These are phyloP conservation scores for Penicillium sp. DNA, from an alignment of 2,329 filamentous ascomycete genomes.

Conservation along the genomic window DNA sequence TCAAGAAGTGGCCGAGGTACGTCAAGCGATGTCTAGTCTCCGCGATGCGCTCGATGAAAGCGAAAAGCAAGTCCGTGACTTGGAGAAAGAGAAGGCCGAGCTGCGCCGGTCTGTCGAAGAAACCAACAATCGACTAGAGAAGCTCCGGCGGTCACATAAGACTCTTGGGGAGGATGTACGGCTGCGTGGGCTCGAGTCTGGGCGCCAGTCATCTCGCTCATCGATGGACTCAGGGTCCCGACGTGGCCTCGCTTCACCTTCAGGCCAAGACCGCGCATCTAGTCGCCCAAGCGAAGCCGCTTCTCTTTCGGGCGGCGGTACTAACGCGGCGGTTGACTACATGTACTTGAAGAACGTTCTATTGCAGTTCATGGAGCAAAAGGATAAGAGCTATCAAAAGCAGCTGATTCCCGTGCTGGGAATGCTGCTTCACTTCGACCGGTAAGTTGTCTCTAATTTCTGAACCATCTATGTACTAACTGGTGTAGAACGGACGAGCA, in stretches of 20 bases:
- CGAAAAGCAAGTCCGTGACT: slow-evolving; percentile 74
- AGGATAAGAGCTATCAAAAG: slow-evolving; percentile 62
- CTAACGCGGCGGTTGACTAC: slow-evolving; percentile 47
- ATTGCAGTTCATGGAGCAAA: slow-evolving; percentile 60
- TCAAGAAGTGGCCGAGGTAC: slow-evolving; percentile 69
- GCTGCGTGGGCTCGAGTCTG: slow-evolving; percentile 39
- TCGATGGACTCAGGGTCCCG: slow-evolving; percentile 52
- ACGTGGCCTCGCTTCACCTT: slow-evolving; percentile 46
- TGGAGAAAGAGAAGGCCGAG: slow-evolving; percentile 75
- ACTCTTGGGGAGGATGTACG: slow-evolving; percentile 55
- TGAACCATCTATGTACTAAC: slow-evolving; percentile 10
- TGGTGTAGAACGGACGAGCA: slow-evolving; percentile 64
- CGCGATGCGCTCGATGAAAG: slow-evolving; percentile 77
- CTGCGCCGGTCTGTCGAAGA: slow-evolving; percentile 73
- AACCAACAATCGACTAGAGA: slow-evolving; percentile 68
- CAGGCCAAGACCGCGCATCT: slow-evolving; percentile 35
- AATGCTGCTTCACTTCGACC: slow-evolving; percentile 61
- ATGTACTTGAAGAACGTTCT: slow-evolving; percentile 63
- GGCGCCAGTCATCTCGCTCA: slow-evolving; percentile 50
- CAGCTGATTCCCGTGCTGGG: slow-evolving; percentile 61
- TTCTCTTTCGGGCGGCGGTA: slow-evolving; percentile 24
- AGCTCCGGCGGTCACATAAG: slow-evolving; percentile 64
- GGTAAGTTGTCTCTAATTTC: slow-evolving; percentile 38
- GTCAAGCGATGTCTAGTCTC: slow-evolving; percentile 68
- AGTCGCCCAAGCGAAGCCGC: slow-evolving; percentile 36